Evolutionary conservation across 306 rosid species (phyloP).

Genomic region (Calophaca sinica): DNA sequence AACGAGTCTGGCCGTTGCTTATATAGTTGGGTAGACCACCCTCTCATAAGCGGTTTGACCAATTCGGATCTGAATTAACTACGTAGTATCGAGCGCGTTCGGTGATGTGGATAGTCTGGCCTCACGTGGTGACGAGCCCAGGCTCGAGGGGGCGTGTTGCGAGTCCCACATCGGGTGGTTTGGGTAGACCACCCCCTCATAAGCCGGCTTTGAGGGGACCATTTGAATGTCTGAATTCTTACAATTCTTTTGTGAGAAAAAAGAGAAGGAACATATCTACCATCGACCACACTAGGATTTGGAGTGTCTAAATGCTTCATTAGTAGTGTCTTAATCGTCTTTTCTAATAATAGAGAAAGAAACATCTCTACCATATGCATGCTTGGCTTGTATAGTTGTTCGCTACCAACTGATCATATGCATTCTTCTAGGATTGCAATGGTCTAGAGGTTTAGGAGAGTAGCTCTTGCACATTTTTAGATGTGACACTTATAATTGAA

Average conservation of each 20-base stretch:
- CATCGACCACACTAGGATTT: slow-evolving; percentile 38
- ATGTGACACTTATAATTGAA: neutral
- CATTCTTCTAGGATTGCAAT: slow-evolving; percentile 10
- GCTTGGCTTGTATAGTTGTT: slow-evolving; percentile 4
- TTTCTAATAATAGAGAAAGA: slow-evolving; percentile 33
- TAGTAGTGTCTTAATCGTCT: slow-evolving; percentile 39
- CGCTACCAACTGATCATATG: neutral
- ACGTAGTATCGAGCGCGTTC: too few relatives aligned
- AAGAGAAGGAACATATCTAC: slow-evolving; percentile 24
- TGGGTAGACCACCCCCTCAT: too few relatives aligned
- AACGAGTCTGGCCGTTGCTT: too few relatives aligned
- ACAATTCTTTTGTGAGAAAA: neutral
- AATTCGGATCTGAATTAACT: too few relatives aligned
- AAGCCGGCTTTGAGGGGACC: too few relatives aligned
- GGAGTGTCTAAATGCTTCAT: slow-evolving; percentile 12
- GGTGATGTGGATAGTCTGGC: too few relatives aligned
- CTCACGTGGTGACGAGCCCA: too few relatives aligned
- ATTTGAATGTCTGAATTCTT: too few relatives aligned
- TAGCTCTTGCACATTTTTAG: neutral
- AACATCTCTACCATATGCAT: slow-evolving; percentile 43
- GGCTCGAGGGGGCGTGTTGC: too few relatives aligned
- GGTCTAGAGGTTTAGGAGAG: neutral
- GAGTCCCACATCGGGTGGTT: too few relatives aligned
- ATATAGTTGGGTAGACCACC: too few relatives aligned
- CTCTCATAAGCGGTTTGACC: too few relatives aligned